Evolutionary conservation across 345 rosid species (phyloP).

Genomic region (Ceriops zippeliana): DNA sequence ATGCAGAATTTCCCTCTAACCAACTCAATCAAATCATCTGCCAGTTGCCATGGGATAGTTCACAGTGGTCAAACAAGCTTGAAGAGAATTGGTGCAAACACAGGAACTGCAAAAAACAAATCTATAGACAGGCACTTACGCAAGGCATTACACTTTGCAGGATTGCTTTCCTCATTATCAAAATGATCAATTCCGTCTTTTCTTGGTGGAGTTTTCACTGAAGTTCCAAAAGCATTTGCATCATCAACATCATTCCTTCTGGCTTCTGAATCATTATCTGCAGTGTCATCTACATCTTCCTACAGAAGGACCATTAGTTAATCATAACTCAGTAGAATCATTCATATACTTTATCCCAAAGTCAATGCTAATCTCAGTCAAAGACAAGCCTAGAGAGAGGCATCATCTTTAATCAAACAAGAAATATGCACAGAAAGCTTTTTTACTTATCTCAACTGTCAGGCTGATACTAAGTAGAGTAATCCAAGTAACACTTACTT

Average conservation of each 20-base stretch:
- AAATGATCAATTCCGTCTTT: constrained; percentile 66
- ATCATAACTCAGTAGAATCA: neutral
- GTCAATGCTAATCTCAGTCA: neutral
- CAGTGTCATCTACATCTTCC: constrained; percentile 46
- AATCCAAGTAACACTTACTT: neutral
- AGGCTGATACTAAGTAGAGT: neutral
- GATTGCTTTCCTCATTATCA: constrained; percentile 54
- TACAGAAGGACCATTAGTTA: constrained; percentile 11
- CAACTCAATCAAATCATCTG: no score
- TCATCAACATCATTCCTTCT: constrained; percentile 30
- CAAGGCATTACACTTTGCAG: constrained; percentile 70
- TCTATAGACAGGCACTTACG: constrained; percentile 38
- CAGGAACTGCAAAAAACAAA: neutral
- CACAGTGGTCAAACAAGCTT: neutral
- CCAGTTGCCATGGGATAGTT: no score
- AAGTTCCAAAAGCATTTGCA: constrained; percentile 13
- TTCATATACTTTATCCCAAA: neutral
- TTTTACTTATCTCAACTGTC: neutral
- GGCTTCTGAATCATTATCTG: constrained; percentile 30
- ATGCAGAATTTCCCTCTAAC: no score
- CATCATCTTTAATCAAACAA: neutral
- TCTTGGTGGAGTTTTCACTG: constrained; percentile 11
- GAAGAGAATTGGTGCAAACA: neutral
- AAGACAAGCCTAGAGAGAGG: neutral
- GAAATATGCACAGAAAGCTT: neutral